Base-by-base conservation (phyloP, 148 eudicot species). In the Persicaria maculosa region DNA sequence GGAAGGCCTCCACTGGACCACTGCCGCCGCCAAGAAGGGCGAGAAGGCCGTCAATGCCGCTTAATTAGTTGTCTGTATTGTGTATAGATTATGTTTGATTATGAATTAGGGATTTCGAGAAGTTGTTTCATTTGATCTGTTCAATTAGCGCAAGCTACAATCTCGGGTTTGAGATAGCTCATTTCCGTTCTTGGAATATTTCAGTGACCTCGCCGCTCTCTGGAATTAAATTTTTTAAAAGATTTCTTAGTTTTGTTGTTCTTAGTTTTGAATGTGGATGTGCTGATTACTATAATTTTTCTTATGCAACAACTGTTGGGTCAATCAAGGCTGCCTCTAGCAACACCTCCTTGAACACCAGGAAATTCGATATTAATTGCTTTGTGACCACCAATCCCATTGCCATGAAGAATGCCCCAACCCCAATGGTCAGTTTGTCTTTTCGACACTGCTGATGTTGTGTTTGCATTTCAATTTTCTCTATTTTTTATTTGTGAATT, bases 31-130 rank as follows among this genome's bases (percentile, higher is more conserved):
- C 6, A 87, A 91, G 43, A 95, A 95, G 79, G 97, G 92, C 61
- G 97, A 92, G 80, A 95, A 95, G 54, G 92, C 90, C 83, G 97
- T 95, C 89, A 95, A 95, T 92, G 99, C 99, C 72, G 97, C 40
- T 31, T 31, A 31, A 3, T 15, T 16, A 15, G 57, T 53, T 53
- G 19, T 19, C 10, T 57, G 17, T 31, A 2, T 31, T 31, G 3
- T 31, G 40, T 7, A 7, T 62, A 25, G 68, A 62, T 4, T 62
- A 14, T 9, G 52, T 43, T 15, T 31, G 40, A 31, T 62, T 6
- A 19, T 15, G 14, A 43, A 20, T 65, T 65, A 40, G 70, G 70
- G 70, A 65, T 65, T 65, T 43, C 36, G 46, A 12, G 69, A 62
- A 62, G 45, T n/a, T 12, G 3, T 31, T 31, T 31, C 40, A 31